Base-by-base conservation (phyloP, 2,329 filamentous ascomycete species). In the Sarocladium brachiariae region DNA sequence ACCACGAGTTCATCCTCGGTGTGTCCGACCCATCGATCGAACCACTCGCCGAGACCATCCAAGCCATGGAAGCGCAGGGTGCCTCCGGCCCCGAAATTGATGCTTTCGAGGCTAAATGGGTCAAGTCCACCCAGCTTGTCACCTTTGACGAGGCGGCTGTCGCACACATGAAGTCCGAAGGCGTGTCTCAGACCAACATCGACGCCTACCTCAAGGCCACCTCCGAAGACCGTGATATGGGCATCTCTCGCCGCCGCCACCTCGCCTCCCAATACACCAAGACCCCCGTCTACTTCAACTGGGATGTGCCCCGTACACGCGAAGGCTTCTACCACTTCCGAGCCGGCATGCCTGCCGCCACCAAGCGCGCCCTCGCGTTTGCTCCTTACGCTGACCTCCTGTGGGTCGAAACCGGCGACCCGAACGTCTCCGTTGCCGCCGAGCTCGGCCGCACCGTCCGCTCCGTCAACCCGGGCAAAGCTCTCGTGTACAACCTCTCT, bases 1-100 rank as follows among this genome's bases (percentile, higher is more conserved):
- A 99, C 63, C 93, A 99, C 67, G 92, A 97, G 68, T 97, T 92
- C 71, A 96, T 99, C 61, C 84, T 95, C 21, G 92, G 92, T 50
- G 82, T 95, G 3, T 79, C 87, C 1, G 86, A 93, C 58, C 66
- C 76, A 10, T 75, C 84, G n/a, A 75, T 83, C 8, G 85, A 89
- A 57, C 87, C 91, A 2, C 75, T 97, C 3, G 87, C 92, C 18
- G 93, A 97, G 66, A 89, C 86, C 0, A 75, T 99, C 30, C 92
- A 96, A 63, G 79, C 78, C 21, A 96, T 97, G 89, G 93, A 99
- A 64, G 74, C 84, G 50, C 71, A 78, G 30, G 93, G 93, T 31
- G 88, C 89, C 0, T 71, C 80, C 0, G 87, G 89, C 1, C 67
- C 81, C 2, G 90, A 96, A 61, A 89, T 99, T 51, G 89, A 97